A percentile compares a stretch with the other conserved stretches of the same genome.
Evolutionary conservation across 768 basidiomycete species (phyloP).

Genomic region (Phylloporus sp.): DNA sequence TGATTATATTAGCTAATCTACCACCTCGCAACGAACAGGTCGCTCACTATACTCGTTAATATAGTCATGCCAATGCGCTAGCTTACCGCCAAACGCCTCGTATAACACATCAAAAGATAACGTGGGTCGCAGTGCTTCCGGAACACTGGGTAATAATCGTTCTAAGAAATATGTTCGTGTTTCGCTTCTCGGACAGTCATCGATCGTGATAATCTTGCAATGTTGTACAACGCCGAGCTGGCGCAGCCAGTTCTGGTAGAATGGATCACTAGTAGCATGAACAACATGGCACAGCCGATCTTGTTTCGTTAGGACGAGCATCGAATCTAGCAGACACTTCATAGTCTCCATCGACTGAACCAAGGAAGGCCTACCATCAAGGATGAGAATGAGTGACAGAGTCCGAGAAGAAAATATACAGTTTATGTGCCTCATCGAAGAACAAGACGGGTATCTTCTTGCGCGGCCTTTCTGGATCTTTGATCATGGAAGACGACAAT

Average conservation of each 20-base stretch:
- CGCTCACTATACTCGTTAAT: conserved; percentile 63
- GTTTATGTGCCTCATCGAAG: conserved; percentile 82
- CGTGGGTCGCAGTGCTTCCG: conserved; percentile 49
- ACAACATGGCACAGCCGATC: conserved; percentile 81
- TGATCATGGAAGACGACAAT: conserved; percentile 29
- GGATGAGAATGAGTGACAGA: background rate
- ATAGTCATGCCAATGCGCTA: conserved; percentile 82
- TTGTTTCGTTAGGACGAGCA: conserved; percentile 85
- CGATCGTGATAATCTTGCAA: conserved; percentile 81
- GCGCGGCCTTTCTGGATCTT: conserved; percentile 33
- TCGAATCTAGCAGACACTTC: conserved; percentile 81
- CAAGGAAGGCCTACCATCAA: conserved; percentile 52
- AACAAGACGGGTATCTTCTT: conserved; percentile 82
- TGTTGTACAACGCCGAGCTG: conserved; percentile 80
- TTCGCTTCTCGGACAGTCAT: conserved; percentile 74
- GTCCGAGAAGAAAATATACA: conserved; percentile 41
- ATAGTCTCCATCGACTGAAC: conserved; percentile 77
- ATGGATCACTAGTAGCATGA: conserved; percentile 79
- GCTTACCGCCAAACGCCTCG: conserved; percentile 79
- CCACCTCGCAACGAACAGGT: background rate
- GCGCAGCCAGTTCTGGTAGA: conserved; percentile 80
- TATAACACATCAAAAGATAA: conserved; percentile 72
- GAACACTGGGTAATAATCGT: conserved; percentile 63
- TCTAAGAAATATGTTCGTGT: conserved; percentile 64
- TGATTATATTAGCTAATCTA: conserved; percentile 3